Conservation (phyloP, 441 rosid species). For the Flueggea neowawraea region DNA sequence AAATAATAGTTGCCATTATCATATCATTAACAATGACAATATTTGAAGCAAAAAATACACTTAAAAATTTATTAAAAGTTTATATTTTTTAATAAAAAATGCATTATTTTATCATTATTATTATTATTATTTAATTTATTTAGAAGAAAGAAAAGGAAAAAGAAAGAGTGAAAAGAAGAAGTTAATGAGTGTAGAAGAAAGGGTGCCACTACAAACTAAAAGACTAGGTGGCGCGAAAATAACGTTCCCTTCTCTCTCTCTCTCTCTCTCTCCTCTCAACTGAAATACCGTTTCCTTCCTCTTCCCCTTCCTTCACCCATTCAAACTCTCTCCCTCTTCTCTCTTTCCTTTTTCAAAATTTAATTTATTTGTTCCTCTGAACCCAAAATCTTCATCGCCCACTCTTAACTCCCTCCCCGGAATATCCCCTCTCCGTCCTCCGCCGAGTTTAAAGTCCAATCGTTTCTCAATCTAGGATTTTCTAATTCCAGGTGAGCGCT, state of each 20-base stretch:
- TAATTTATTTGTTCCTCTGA: not conserved
- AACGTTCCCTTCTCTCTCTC: not conserved
- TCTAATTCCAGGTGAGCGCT: not conserved
- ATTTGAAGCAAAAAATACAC: too few species aligned
- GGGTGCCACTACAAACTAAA: not conserved
- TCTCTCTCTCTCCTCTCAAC: constrained; percentile 1
- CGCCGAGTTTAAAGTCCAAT: not conserved
- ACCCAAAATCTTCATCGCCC: not conserved
- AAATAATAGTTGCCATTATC: too few species aligned
- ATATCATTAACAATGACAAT: too few species aligned
- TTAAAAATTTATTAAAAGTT: too few species aligned
- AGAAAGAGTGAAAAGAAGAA: too few species aligned
- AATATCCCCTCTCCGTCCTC: not conserved
- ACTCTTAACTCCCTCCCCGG: not conserved
- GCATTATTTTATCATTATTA: too few species aligned
- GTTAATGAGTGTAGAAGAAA: not conserved
- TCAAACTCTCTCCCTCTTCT: not conserved
- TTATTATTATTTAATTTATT: too few species aligned
- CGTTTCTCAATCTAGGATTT: too few species aligned
- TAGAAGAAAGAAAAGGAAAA: too few species aligned
- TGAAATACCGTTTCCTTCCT: not conserved
- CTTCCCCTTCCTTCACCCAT: not conserved
- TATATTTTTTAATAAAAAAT: too few species aligned
- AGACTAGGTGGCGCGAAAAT: constrained; percentile 9
- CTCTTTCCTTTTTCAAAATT: not conserved